Percentiles rank a stretch among this genome's conserved stretches.
phyloP scores from a whole-genome alignment of 164 flowering plant species.

The Echeveria elegans region DNA sequence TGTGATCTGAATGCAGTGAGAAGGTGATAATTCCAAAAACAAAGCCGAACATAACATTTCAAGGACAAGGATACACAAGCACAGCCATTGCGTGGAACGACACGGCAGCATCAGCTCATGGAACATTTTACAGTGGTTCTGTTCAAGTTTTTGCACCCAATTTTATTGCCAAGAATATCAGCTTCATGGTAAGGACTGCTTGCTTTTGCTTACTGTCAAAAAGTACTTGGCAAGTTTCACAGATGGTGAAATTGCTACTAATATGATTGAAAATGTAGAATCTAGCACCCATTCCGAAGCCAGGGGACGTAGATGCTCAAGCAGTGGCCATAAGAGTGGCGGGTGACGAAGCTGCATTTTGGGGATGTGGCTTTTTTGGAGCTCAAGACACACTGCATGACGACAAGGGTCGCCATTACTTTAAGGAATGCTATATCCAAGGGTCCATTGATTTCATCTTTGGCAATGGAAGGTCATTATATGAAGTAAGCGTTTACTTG shows the following conservation, averaged over 20 bases:
- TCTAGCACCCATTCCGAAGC: constrained; percentile 76
- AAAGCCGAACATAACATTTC: constrained; percentile 78
- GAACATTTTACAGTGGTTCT: constrained; percentile 76
- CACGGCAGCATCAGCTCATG: constrained; percentile 70
- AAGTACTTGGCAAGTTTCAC: background rate
- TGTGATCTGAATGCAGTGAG: constrained; percentile 35
- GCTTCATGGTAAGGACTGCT: constrained; percentile 72
- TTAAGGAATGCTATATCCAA: constrained; percentile 81
- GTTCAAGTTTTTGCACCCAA: constrained; percentile 65
- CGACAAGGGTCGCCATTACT: constrained; percentile 85
- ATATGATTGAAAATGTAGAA: constrained; percentile 33
- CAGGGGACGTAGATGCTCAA: constrained; percentile 81
- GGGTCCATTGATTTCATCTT: constrained; percentile 94
- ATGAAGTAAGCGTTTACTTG: constrained; percentile 73
- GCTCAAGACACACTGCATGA: constrained; percentile 96
- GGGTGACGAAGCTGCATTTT: constrained; percentile 78
- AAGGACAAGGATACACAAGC: constrained; percentile 75
- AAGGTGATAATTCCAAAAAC: constrained; percentile 58
- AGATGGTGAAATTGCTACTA: background rate
- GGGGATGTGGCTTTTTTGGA: constrained; percentile 94
- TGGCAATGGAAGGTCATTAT: constrained; percentile 72
- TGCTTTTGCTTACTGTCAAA: no score
- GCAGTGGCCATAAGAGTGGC: constrained; percentile 79
- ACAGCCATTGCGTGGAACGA: constrained; percentile 89
- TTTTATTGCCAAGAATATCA: constrained; percentile 84